Evolutionary conservation across 805 yeast species (phyloP).

Genomic region (Candida incommunis): DNA sequence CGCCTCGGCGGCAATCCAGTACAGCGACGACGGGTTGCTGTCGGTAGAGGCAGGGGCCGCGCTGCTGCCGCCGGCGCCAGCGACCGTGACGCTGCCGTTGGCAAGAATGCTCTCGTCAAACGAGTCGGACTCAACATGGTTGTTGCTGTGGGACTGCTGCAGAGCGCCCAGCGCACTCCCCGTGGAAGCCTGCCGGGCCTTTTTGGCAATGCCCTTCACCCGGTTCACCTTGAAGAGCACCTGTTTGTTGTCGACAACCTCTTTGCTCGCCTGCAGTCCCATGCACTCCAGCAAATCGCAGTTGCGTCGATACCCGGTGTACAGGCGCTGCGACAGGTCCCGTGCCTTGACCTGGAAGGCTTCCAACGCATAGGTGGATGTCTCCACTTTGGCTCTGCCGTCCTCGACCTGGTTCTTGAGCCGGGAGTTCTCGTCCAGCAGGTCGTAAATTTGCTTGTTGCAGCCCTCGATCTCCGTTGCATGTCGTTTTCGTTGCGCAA

Average conservation of each 20-base stretch:
- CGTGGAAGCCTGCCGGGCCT: conserved; percentile 3
- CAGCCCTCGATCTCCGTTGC: not conserved
- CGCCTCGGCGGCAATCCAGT: conserved; percentile 33
- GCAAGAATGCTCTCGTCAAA: conserved; percentile 1
- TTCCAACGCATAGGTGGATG: not conserved
- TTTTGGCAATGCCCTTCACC: conserved; percentile 46
- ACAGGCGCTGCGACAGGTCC: conserved; percentile 29
- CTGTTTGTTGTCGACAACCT: conserved; percentile 30
- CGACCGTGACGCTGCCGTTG: conserved; percentile 1
- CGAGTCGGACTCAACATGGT: not conserved
- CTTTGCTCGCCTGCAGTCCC: conserved; percentile 52
- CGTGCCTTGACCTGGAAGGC: conserved; percentile 22
- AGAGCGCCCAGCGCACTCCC: not conserved
- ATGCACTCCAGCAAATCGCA: conserved; percentile 57
- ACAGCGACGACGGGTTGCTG: conserved; percentile 16
- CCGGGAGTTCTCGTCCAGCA: conserved; percentile 21
- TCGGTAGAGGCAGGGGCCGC: not conserved
- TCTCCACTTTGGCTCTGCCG: not conserved
- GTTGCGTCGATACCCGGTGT: conserved; percentile 21
- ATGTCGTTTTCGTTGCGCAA: not conserved
- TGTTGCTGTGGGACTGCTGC: not conserved
- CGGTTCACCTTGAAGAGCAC: conserved; percentile 30
- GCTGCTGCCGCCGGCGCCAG: not conserved
- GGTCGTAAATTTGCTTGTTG: not conserved
- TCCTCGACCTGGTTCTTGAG: conserved; percentile 26